Evolutionary conservation across 2,329 filamentous ascomycete species (phyloP), one percentile per base, ranked within the genome.

Genomic region (Aspergillus sp.): DNA sequence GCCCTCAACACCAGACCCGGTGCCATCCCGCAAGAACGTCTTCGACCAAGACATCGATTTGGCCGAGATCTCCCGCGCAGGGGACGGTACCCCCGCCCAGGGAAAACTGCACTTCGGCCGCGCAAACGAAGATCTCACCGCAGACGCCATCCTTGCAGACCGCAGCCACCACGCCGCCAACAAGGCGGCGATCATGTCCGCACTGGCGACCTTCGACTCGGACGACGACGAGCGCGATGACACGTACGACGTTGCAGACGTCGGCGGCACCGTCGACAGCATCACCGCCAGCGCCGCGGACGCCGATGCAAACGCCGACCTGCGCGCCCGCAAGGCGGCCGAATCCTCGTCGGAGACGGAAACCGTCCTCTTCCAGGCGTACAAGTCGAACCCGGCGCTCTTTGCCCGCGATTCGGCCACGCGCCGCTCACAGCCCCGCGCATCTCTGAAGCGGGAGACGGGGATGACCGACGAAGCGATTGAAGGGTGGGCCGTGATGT

Each of bases 201-300:
- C 93, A 0, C 82, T 97, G 2, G 90, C 91, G 14, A 82, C 88
- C 0, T 97, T 97, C 61, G 92, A 97, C 73, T 88, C 87, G 0
- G 93, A 97, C 63, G 94, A 97, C 60, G 94, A 99, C 69, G 94
- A 99, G 74, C 84, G 91, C 32, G 94, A 99, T 70, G 94, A 99
- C 69, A 97, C 93, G 0, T 99, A 99, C 67, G 94, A 99, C 64
- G 85, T 87, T 1, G 90, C 86, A 46, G 94, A 97, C 65, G 91
- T 97, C 2, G 94, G 94, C 32, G 92, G 93, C 19, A 89, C 89
- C 0, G 86, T 97, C 3, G 91, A 96, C 61, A 78, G 81, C 16
- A 73, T 74, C 4, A 70, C 68, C 3, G 59, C 76, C 2, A 77
- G 70, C 42, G 65, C 75, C 34, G 34, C 14, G 44, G 78, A 78